phyloP scores from a whole-genome alignment of 176 grass and related monocot genomes.

The Aechmea fasciata region DNA sequence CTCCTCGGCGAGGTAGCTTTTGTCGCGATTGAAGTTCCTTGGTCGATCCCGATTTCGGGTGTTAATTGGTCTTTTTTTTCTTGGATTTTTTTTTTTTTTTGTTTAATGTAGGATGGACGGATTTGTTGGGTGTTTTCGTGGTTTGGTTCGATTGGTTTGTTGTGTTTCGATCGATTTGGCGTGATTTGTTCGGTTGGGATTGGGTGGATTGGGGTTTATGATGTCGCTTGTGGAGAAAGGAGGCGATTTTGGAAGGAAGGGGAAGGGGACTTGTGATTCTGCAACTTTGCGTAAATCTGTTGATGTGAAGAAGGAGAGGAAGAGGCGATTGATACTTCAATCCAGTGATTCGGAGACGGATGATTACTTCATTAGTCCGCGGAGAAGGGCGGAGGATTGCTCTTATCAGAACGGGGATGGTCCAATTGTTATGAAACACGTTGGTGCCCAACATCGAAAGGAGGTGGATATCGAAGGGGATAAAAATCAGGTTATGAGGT shows the following conservation, averaged over 20 bases:
- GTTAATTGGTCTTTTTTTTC: no score
- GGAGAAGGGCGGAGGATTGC: conserved; percentile 5
- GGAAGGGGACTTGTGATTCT: background rate
- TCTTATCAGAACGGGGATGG: conserved; percentile 15
- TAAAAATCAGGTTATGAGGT: conserved; percentile 3
- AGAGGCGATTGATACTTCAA: conserved; percentile 38
- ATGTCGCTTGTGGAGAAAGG: conserved; percentile 26
- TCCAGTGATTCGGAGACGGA: conserved; percentile 66
- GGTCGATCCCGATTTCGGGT: no score
- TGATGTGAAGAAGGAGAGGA: conserved; percentile 31
- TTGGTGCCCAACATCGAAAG: background rate
- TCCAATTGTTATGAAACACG: background rate
- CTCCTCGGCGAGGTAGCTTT: no score
- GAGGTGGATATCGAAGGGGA: conserved; percentile 13
- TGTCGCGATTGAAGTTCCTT: no score
- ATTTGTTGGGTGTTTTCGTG: background rate
- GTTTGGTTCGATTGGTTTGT: background rate
- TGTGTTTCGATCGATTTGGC: background rate
- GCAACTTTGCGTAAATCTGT: background rate
- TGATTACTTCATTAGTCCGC: conserved; percentile 31
- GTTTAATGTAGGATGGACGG: no score
- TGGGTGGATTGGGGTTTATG: background rate
- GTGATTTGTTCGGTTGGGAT: no score
- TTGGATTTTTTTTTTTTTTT: no score
- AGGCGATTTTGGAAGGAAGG: background rate